A percentile compares a stretch with the other conserved stretches of the same genome.
Evolutionary conservation across 176 grass and related monocot species (phyloP).

Genomic region (Aegilops umbellulata): DNA sequence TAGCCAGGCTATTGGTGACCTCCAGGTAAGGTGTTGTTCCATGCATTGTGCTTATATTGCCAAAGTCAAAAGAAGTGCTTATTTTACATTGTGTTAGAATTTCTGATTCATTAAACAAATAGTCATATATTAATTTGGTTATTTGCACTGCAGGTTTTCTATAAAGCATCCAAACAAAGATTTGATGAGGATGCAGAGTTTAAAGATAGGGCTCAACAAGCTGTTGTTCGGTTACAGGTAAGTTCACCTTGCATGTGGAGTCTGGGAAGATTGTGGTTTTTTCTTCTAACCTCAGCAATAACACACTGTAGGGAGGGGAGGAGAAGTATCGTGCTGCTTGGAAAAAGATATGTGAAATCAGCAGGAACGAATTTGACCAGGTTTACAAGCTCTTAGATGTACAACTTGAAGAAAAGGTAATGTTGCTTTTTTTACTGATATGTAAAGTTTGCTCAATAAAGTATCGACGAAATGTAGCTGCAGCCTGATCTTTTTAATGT

Average conservation of each 20-base stretch:
- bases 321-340: conserved; percentile 78
- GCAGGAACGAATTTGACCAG: conserved; percentile 80
- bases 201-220: conserved; percentile 84
- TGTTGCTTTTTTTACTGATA: not conserved
- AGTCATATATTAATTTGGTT: conserved; percentile 13
- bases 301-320: conserved; percentile 68
- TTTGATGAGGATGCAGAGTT: conserved; percentile 84
- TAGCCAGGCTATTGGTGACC: conserved; percentile 92
- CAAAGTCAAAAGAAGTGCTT: not conserved
- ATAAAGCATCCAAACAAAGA: conserved; percentile 86
- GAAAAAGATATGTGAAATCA: conserved; percentile 95
- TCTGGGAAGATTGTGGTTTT: conserved; percentile 2
- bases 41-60: conserved; percentile 4
- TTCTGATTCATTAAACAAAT: not conserved
- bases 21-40: conserved; percentile 57
- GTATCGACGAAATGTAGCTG: not conserved
- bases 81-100: not conserved
- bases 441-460: not conserved
- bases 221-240: conserved; percentile 88
- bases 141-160: conserved; percentile 66
- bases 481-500: not conserved
- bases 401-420: conserved; percentile 87
- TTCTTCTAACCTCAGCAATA: conserved; percentile 20
- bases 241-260: conserved; percentile 7
- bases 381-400: conserved; percentile 83